phyloP scores from a whole-genome alignment of 2,329 filamentous ascomycete species.

The Diplodia intermedia region DNA sequence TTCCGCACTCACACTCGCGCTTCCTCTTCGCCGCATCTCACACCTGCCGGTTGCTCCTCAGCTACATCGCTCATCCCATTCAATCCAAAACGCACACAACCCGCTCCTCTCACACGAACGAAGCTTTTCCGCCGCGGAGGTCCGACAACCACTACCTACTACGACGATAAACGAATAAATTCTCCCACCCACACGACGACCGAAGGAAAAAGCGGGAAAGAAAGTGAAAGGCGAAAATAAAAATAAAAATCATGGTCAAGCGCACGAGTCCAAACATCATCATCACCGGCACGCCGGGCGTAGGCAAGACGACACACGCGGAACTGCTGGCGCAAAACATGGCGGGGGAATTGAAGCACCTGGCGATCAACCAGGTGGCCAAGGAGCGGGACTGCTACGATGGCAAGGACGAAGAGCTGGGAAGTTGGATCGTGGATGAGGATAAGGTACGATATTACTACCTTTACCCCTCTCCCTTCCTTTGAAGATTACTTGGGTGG shows the following conservation, averaged over 20 bases:
- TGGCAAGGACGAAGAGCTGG: conserved; percentile 82
- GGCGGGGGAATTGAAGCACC: conserved; percentile 71
- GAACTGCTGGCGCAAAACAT: conserved; percentile 78
- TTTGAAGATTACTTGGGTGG: not conserved
- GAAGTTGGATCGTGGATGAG: conserved; percentile 94
- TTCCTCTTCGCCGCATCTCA: not conserved
- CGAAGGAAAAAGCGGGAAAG: too few relatives aligned
- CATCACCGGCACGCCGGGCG: conserved; percentile 92
- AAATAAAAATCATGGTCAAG: conserved; percentile 16
- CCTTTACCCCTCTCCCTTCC: conserved; percentile 33
- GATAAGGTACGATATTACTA: conserved; percentile 71
- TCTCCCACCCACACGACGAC: not conserved
- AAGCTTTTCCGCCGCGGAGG: not conserved
- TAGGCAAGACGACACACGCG: conserved; percentile 93
- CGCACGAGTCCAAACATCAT: conserved; percentile 79
- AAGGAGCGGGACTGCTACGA: conserved; percentile 89
- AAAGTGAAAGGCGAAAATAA: too few relatives aligned
- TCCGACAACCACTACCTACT: not conserved
- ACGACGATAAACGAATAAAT: not conserved
- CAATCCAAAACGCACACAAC: not conserved
- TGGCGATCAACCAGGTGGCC: conserved; percentile 89
- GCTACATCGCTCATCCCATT: not conserved
- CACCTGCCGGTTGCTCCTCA: not conserved
- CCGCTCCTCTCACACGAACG: not conserved
- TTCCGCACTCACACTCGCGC: not conserved